Base-by-base conservation (phyloP, 1,284 basidiomycete species). In the Ceratobasidium sp. region DNA sequence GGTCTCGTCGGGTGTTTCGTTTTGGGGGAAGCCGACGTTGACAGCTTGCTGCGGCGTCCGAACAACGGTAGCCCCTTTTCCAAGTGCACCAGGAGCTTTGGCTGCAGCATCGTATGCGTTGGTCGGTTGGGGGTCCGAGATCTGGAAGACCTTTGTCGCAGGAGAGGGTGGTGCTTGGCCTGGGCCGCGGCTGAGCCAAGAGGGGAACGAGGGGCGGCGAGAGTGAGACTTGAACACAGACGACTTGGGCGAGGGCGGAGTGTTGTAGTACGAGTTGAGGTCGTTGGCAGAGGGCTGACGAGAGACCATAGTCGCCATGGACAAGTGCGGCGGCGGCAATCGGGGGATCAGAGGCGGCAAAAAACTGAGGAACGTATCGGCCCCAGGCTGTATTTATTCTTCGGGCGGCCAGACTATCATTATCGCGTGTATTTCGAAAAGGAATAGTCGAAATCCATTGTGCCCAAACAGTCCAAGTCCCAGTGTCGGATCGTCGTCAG, bases 1-100 rank as follows among this genome's bases (percentile, higher is more conserved):
- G n/a, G 61, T 57, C 39, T 71, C 65, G 30, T 71, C 34, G 10
- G 48, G 69, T 1, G 48, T 32, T 32, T 55, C 48, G 23, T 52
- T 12, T 32, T 8, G 61, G n/a, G 46, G 50, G 21, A 60, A 73
- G 2, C 53, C 34, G 45, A 34, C 46, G 6, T 32, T 43, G 10
- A 92, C 81, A 36, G 91, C 91, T 64, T 93, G 91, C 74, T 89
- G 87, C 1, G 91, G 90, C 0, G 91, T 92, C 73, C 88, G 83
- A 39, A 93, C 91, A 26, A 93, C 81, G 1, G 83, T 88, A 14
- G 91, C 91, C 43, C 91, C 90, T 10, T 85, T 78, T 18, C 90
- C 91, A 12, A 92, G 83, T 1, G 81, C 78, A 3, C 87, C 87
- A 61, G 79, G 82, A 2, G 85, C 82, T 9, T 80, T 79, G 16